These are phyloP conservation scores for Cystobasidium sp. DNA, from an alignment of 1,284 basidiomycete species.

Conservation along the genomic window DNA sequence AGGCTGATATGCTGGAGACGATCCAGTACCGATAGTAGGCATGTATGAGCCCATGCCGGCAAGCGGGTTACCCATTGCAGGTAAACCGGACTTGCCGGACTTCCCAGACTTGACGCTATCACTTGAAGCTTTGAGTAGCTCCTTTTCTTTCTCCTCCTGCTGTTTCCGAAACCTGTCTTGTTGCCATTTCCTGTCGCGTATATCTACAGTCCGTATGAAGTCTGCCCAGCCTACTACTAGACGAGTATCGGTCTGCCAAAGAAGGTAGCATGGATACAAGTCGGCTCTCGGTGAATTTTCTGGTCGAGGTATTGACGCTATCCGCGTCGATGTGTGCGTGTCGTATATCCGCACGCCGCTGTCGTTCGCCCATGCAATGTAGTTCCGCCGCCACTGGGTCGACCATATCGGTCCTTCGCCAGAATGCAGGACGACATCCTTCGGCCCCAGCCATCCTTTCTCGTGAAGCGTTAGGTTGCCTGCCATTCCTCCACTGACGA, in stretches of 20 bases:
- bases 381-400: constrained; percentile 78
- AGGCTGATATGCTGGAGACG: constrained; percentile 44
- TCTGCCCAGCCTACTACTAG: constrained; percentile 94
- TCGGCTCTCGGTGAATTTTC: constrained; percentile 83
- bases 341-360: constrained; percentile 96
- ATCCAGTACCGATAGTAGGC: constrained; percentile 30
- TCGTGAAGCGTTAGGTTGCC: constrained; percentile 84
- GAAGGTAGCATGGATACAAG: constrained; percentile 84
- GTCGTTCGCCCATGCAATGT: constrained; percentile 98
- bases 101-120: constrained; percentile 19
- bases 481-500: constrained; percentile 91
- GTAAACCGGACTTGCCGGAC: constrained; percentile 3
- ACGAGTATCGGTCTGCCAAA: constrained; percentile 84
- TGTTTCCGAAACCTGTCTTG: constrained; percentile 14
- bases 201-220: constrained; percentile 79
- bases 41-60: constrained; percentile 39
- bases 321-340: constrained; percentile 73
- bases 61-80: constrained; percentile 20
- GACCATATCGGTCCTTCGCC: constrained; percentile 96
- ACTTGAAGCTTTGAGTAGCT: constrained; percentile 1
- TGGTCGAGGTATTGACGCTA: constrained; percentile 85
- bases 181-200: constrained; percentile 45
- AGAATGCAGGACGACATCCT: constrained; percentile 80
- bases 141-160: constrained; percentile 34
- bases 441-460: constrained; percentile 96